Evolutionary conservation across 1,284 basidiomycete genomes (phyloP).

Genomic region (Ustilago curta): DNA sequence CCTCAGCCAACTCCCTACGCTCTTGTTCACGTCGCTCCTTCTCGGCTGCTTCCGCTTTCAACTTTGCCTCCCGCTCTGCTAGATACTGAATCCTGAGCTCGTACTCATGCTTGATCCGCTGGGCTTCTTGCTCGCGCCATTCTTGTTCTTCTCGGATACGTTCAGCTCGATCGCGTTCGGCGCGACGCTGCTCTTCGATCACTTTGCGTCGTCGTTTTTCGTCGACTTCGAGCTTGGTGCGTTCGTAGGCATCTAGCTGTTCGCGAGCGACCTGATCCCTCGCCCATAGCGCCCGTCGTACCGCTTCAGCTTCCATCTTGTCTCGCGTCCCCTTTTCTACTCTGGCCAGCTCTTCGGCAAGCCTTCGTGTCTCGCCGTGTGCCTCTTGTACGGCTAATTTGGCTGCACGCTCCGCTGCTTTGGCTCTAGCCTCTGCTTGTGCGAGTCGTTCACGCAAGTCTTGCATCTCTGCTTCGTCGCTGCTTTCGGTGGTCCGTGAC

Average conservation of each 20-base stretch:
- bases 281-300: slow-evolving; percentile 33
- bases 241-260: slow-evolving; percentile 35
- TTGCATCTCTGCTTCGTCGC: slow-evolving; percentile 10
- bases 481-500: background rate
- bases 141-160: slow-evolving; percentile 20
- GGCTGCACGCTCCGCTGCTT: slow-evolving; percentile 25
- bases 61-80: slow-evolving; percentile 15
- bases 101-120: slow-evolving; percentile 27
- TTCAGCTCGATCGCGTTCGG: slow-evolving; percentile 13
- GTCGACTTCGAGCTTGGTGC: slow-evolving; percentile 33
- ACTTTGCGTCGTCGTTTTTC: slow-evolving; percentile 21
- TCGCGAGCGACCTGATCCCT: slow-evolving; percentile 29
- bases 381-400: slow-evolving; percentile 15
- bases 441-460: slow-evolving; percentile 26
- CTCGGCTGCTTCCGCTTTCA: slow-evolving; percentile 21
- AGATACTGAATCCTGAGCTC: slow-evolving; percentile 21
- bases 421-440: slow-evolving; percentile 19
- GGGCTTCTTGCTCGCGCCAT: slow-evolving; percentile 25
- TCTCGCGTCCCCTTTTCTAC: slow-evolving; percentile 16
- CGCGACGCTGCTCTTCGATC: slow-evolving; percentile 22
- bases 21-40: slow-evolving; percentile 13
- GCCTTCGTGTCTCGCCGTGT: slow-evolving; percentile 12
- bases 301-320: slow-evolving; percentile 24
- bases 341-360: slow-evolving; percentile 21
- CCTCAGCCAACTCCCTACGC: slow-evolving; percentile 2